Evolutionary conservation across 352 stramenopile genomes (phyloP).

Genomic region (Globisporangium iwayamae): DNA sequence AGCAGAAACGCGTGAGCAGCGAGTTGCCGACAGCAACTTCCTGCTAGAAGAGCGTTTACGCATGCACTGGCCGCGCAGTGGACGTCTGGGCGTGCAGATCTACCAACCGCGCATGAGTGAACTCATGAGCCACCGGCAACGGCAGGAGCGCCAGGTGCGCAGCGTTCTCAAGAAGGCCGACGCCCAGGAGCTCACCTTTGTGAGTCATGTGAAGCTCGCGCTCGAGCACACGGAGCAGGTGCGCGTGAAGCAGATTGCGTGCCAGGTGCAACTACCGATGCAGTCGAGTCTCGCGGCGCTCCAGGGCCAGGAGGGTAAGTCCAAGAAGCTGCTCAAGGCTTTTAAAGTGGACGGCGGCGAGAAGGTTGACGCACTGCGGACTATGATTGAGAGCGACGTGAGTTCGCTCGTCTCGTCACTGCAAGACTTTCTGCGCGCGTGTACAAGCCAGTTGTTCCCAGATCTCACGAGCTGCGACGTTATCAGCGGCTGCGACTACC

Average conservation of each 20-base stretch:
- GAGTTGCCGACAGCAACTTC: slow-evolving; percentile 31
- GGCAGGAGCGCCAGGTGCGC: slow-evolving; percentile 63
- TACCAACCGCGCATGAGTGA: slow-evolving; percentile 84
- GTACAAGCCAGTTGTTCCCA: slow-evolving; percentile 51
- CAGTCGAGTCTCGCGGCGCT: slow-evolving; percentile 74
- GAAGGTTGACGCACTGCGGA: slow-evolving; percentile 21
- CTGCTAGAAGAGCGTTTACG: slow-evolving; percentile 83
- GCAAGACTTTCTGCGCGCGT: slow-evolving; percentile 55
- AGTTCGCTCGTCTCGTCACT: slow-evolving; percentile 29
- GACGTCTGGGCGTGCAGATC: slow-evolving; percentile 80
- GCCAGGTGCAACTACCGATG: slow-evolving; percentile 65
- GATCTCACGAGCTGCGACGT: slow-evolving; percentile 58
- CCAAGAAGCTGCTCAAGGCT: slow-evolving; percentile 58
- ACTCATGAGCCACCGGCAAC: slow-evolving; percentile 72
- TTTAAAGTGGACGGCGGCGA: slow-evolving; percentile 37
- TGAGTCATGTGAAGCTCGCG: slow-evolving; percentile 23
- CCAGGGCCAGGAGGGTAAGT: slow-evolving; percentile 79
- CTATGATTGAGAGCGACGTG: slow-evolving; percentile 29
- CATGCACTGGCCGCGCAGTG: slow-evolving; percentile 86
- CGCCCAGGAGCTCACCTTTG: slow-evolving; percentile 51
- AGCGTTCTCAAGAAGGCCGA: slow-evolving; percentile 49
- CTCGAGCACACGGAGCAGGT: slow-evolving; percentile 32
- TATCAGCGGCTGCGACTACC: slow-evolving; percentile 82
- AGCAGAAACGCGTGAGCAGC: slow-evolving; percentile 26
- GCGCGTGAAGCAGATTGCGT: slow-evolving; percentile 41